Evolutionary conservation across 2,329 filamentous ascomycete genomes (phyloP), one percentile per base, ranked within the genome.

Genomic region (Talaromyces sp.): DNA sequence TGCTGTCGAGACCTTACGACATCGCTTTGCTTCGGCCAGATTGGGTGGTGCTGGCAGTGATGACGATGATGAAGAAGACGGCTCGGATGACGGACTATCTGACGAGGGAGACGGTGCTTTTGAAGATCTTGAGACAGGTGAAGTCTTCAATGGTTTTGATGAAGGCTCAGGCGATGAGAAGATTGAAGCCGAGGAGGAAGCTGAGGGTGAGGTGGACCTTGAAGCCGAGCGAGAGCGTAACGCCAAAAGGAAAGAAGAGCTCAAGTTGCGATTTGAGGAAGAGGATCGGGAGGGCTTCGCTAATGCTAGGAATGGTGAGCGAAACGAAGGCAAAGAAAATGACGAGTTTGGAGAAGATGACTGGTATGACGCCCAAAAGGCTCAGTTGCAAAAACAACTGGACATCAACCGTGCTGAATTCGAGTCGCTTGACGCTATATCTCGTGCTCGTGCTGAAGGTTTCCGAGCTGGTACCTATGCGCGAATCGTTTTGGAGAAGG

Each of bases 311-410:
- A 96, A 96, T 74, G 89, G 91, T 33, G 87, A 89, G 60, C 90
- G 90, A 68, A 90, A 92, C 69, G 87, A 86, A 35, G 89, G 85
- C 39, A 84, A 85, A 3, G 83, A 87, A 6, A 87, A 94, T 62
- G 82, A 87, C 66, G 90, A 96, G 73, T 98, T 96, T 73, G 95
- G 93, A 61, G 95, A 99, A 78, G 95, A 99, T 75, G 92, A 99
- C 64, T 99, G 96, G 96, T 99, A 99, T 75, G 95, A 98, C 74
- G 87, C 91, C 33, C 95, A 99, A 75, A 99, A 99, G 81, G 92
- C 95, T 37, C 86, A 90, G 76, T 89, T 99, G 66, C 91, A 97
- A 79, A 97, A 97, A 80, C 95, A 99, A 77, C 86, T 95, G 68
- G 91, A 96, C 73, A 97, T 99, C 86, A 99, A 99, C 81, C 92